A percentile compares a stretch with the other conserved stretches of the same genome.
These are phyloP conservation scores for Blastocystis sp. DNA, from an alignment of 352 stramenopile genomes.

Conservation along the genomic window DNA sequence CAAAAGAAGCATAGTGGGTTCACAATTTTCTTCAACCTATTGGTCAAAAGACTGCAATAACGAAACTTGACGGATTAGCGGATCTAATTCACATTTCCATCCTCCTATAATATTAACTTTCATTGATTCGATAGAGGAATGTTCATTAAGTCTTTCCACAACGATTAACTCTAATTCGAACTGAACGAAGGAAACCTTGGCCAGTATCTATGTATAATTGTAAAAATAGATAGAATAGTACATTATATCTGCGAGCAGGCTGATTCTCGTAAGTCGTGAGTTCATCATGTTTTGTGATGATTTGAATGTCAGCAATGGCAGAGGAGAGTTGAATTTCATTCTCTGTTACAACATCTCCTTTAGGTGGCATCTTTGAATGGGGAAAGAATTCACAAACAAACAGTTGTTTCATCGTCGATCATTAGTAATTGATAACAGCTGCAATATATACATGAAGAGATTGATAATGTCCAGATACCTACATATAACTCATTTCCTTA, in stretches of 20 bases:
- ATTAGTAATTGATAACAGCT: background rate
- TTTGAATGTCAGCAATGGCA: background rate
- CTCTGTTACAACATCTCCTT: background rate
- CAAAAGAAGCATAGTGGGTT: constrained; percentile 30
- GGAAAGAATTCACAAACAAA: background rate
- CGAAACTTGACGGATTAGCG: constrained; percentile 10
- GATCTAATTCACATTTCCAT: constrained; percentile 34
- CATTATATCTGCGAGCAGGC: background rate
- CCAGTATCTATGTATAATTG: background rate
- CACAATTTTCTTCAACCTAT: background rate
- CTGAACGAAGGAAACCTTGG: background rate
- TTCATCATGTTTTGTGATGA: background rate
- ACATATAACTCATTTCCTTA: no score
- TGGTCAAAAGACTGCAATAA: background rate
- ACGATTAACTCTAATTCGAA: constrained; percentile 19
- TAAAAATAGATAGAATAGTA: background rate
- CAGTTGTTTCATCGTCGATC: background rate
- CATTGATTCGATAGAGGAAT: background rate
- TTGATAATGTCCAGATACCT: constrained; percentile 39
- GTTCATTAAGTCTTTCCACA: background rate
- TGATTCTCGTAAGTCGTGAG: background rate
- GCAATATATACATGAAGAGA: constrained; percentile 1
- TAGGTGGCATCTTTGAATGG: background rate
- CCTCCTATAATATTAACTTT: background rate
- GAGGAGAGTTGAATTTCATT: background rate